These are phyloP conservation scores for Lentinus polychrous DNA, from an alignment of 1,284 basidiomycete genomes.

Conservation along the genomic window DNA sequence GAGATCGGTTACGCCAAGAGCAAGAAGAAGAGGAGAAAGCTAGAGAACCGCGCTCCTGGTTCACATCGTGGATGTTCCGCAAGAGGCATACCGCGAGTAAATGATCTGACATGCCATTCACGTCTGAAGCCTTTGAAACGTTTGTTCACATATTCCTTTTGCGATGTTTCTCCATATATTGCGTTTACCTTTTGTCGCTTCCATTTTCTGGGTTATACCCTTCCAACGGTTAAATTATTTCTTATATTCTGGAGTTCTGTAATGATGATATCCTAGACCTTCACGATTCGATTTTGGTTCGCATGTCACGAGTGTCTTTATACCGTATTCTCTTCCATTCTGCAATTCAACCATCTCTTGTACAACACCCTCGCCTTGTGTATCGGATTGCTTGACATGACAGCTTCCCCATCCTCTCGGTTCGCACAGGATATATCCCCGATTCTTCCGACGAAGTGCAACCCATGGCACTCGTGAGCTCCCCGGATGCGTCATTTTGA, in stretches of 20 bases:
- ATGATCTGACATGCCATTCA: neutral
- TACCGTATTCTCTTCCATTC: constrained; percentile 8
- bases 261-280: constrained; percentile 6
- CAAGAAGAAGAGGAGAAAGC: constrained; percentile 42
- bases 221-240: constrained; percentile 15
- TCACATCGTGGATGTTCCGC: constrained; percentile 58
- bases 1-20: constrained; percentile 46
- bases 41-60: constrained; percentile 44
- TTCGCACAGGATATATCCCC: constrained; percentile 21
- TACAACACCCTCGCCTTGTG: constrained; percentile 1
- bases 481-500: too few species aligned
- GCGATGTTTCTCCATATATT: neutral
- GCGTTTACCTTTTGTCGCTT: neutral
- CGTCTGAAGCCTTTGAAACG: neutral
- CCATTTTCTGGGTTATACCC: neutral
- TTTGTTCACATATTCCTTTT: neutral
- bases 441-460: constrained; percentile 17
- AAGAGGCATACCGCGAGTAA: constrained; percentile 18
- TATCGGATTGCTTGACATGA: too few species aligned
- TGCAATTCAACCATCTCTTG: neutral
- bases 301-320: neutral
- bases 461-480: constrained; percentile 9
- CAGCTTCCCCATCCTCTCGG: constrained; percentile 6
- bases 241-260: constrained; percentile 6
- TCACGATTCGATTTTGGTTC: neutral